These are phyloP conservation scores for barrel medic (Medicago truncatula) DNA, from an alignment of 306 rosid species.

Conservation along the genomic window MtrunA17r5.0-ANR NC_053044.1:54957001-54957500, in stretches of 20 bases:
- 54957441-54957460: conserved; percentile 89
- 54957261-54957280: conserved; percentile 53
- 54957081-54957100: conserved; percentile 96
- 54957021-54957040: too few relatives aligned
- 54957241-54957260: conserved; percentile 78
- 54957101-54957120: conserved; percentile 73
- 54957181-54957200: conserved; percentile 19
- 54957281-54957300: not conserved
- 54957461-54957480: conserved; percentile 92
- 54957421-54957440: conserved; percentile 83
- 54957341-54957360: conserved; percentile 52
- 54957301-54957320: not conserved
- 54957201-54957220: conserved; percentile 30
- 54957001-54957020: too few relatives aligned
- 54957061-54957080: too few relatives aligned
- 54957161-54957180: conserved; percentile 33
- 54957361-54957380: conserved; percentile 68
- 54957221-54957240: conserved; percentile 57
- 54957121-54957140: conserved; percentile 56
- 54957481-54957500: conserved; percentile 90
- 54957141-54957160: conserved; percentile 74
- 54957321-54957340: conserved; percentile 19
- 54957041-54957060: not conserved
- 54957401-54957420: conserved; percentile 62
- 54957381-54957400: conserved; percentile 88